phyloP scores from a whole-genome alignment of 805 yeast genomes.

The Kuraishia molischiana region DNA sequence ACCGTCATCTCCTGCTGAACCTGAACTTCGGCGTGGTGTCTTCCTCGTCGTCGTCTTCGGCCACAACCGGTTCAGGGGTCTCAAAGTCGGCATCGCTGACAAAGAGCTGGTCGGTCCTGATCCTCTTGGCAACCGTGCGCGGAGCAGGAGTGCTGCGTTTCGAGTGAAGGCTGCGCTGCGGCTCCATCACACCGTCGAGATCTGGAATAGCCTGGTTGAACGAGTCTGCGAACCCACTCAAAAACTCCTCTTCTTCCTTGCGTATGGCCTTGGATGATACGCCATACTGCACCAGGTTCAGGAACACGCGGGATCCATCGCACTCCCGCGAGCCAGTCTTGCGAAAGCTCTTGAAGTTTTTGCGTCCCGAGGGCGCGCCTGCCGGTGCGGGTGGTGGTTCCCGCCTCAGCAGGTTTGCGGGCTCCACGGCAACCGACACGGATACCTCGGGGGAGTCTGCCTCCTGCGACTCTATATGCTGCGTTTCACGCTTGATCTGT shows the following conservation, averaged over 20 bases:
- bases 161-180: background rate
- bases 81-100: no score
- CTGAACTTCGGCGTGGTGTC: conserved; percentile 15
- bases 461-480: background rate
- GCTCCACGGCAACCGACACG: background rate
- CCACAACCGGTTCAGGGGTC: no score
- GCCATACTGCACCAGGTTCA: background rate
- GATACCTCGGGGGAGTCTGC: background rate
- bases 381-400: background rate
- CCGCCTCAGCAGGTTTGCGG: background rate
- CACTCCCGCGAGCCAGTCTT: background rate
- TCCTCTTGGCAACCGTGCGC: no score
- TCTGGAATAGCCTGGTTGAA: background rate
- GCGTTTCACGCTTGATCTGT: background rate
- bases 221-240: background rate
- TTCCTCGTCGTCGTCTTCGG: conserved; percentile 17
- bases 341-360: conserved; percentile 2
- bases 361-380: background rate
- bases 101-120: no score
- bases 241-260: background rate
- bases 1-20: no score
- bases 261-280: background rate
- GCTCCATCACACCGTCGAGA: background rate
- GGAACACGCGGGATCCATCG: background rate
- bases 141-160: no score